Evolutionary conservation across 371 early-diverging fungal genomes (phyloP), one percentile per base, ranked within the genome.

Genomic region (Blakeslea trispora): DNA sequence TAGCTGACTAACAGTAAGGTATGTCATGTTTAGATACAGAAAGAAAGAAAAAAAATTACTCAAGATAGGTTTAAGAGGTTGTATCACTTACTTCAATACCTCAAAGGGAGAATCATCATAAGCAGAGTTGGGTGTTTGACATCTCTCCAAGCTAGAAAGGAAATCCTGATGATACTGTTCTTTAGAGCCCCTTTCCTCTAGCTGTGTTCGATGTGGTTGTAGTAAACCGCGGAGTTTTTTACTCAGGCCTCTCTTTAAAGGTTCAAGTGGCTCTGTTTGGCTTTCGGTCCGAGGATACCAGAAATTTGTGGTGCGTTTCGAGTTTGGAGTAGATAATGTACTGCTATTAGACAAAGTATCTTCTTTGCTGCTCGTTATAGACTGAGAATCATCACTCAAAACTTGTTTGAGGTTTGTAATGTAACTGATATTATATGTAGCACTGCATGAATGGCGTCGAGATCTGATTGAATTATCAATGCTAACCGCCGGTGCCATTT

Each of bases 271-370:
- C 17, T 56, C 42, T 9, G 22, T 21, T 10, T 45, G 45, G 6
- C 34, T 45, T 39, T 69, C 64, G 0, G 59, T 59, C 14, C 78
- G 61, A 2, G 78, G 75, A 53, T 78, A 71, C 78, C 78, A 78
- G 49, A 78, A 78, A 0, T 60, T 68, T 3, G 71, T 68, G 10
- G 49, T 34, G 3, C 14, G 18, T 32, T 28, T 48, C 6, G 46
- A 28, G 15, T 11, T 22, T 10, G 46, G 46, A 3, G 46, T 23
- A 13, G 46, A 18, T 8, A 46, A 6, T 0, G 24, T 24, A 46
- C 23, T 46, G 8, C 23, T 39, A 31, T 37, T 54, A 24, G 51
- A 15, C 15, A 13, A 6, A 22, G 39, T 55, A 23, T 37, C 2
- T 2, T 9, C 13, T 13, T 14, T 37, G 14, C 14, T 13, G 14